These are phyloP conservation scores for Aspergillus clavatus DNA, from an alignment of 2,329 filamentous ascomycete genomes.

Conservation along the genomic window DNA sequence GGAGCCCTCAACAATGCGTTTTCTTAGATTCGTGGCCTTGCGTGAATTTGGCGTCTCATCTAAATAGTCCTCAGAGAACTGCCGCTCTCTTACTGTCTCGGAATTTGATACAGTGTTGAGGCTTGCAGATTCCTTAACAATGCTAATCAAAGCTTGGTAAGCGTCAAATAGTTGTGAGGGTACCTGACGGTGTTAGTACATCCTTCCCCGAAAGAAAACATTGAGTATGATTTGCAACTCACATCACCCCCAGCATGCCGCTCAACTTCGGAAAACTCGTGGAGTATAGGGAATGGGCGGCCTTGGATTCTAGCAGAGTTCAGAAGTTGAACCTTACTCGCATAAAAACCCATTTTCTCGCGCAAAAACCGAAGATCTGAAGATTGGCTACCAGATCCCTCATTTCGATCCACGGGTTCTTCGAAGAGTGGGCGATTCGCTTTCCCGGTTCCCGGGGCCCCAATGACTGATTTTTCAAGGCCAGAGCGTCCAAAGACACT, in stretches of 20 bases:
- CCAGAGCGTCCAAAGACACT: conserved; percentile 65
- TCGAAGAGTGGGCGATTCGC: conserved; percentile 62
- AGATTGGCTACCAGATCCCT: conserved; percentile 46
- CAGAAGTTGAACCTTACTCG: conserved; percentile 71
- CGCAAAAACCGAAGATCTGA: conserved; percentile 71
- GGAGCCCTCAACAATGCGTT: conserved; percentile 74
- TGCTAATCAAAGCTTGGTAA: conserved; percentile 73
- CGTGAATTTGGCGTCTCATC: conserved; percentile 65
- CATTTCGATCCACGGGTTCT: conserved; percentile 58
- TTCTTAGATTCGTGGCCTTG: conserved; percentile 64
- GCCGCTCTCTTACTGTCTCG: conserved; percentile 67
- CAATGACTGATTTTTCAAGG: conserved; percentile 81
- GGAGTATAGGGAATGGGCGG: conserved; percentile 66
- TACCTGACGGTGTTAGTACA: conserved; percentile 49
- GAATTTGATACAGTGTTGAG: conserved; percentile 56
- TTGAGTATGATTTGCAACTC: conserved; percentile 28
- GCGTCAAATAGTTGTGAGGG: conserved; percentile 73
- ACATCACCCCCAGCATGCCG: conserved; percentile 62
- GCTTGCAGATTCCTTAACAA: conserved; percentile 67
- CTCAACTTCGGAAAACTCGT: conserved; percentile 72
- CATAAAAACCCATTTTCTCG: conserved; percentile 78
- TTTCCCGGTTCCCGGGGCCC: conserved; percentile 62
- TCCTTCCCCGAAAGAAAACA: too few species aligned
- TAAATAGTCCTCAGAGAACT: conserved; percentile 71
- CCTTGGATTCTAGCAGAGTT: conserved; percentile 67